These are phyloP conservation scores for Camellia lanceoleosa DNA, from an alignment of 148 eudicot genomes.

Conservation along the genomic window DNA sequence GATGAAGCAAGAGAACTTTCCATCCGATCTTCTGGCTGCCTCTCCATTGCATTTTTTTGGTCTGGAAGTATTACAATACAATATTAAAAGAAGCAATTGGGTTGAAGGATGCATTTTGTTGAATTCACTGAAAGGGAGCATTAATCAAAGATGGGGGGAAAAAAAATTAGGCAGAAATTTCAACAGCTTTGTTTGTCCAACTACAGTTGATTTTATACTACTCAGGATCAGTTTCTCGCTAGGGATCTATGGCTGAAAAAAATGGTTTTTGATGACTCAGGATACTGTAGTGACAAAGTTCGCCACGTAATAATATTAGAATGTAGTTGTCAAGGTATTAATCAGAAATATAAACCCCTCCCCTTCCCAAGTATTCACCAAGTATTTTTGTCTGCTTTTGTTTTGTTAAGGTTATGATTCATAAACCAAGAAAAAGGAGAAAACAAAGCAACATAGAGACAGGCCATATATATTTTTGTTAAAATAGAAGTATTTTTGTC, in stretches of 20 bases:
- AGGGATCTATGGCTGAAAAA: neutral
- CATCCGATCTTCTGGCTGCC: constrained; percentile 33
- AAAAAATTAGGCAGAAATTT: neutral
- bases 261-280: neutral
- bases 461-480: too few species aligned
- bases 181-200: neutral
- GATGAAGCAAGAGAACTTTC: constrained; percentile 46
- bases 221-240: neutral
- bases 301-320: too few species aligned
- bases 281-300: neutral
- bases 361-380: too few species aligned
- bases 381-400: too few species aligned
- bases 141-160: neutral
- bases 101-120: neutral
- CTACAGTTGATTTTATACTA: neutral
- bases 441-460: too few species aligned
- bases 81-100: neutral
- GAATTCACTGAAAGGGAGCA: neutral
- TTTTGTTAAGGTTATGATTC: too few species aligned
- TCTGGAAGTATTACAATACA: constrained; percentile 38
- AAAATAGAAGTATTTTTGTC: too few species aligned
- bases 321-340: neutral
- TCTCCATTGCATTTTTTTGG: constrained; percentile 44
- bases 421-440: too few species aligned
- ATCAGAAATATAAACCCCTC: neutral